Evolutionary conservation across 2,329 filamentous ascomycete species (phyloP), one percentile per base, ranked within the genome.

Genomic region (Neoascochyta sp.): DNA sequence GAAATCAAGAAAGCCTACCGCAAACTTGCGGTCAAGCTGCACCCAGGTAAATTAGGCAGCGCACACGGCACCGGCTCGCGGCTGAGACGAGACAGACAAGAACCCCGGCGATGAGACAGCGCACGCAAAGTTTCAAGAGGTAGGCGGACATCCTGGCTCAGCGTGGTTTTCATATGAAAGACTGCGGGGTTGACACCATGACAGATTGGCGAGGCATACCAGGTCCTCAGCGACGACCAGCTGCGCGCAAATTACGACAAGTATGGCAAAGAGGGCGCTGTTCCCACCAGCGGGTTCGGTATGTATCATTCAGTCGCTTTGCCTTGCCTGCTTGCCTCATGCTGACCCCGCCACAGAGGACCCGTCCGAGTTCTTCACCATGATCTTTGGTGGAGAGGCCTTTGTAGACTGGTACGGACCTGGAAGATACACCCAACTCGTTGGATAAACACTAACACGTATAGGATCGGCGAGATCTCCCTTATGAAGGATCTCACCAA

Each of bases 1-100:
- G 88, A 95, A 62, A 95, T 95, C 68, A 95, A 95, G 67, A 95
- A 95, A 70, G 89, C 89, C 16, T 95, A 95, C 68, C 80, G 89
- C 61, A 95, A 68, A 50, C 76, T 92, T 49, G 92, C 92, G 50
- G 95, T 96, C 64, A 78, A 89, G 49, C 86, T 94, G 55, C 90
- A 95, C 64, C 87, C 87, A 44, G 85, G 83, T 86, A 69, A 24
- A 20, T 20, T 24, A 28, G 23, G 38, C 39, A 69, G 24, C 16
- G 22, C 17, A 28, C 33, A 27, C 34, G 21, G 16, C 10, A 27
- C 29, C 21, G 18, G 18, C 14, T n/a, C 19, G 10, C n/a, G 7
- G 22, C 44, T 45, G 16, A 48, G 30, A 10, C 8, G 22, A 28
- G 11, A 34, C 59, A 86, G 92, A 98, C 71, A 98, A 98, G 73